These are phyloP conservation scores for Trametes hirsuta DNA, from an alignment of 1,284 basidiomycete species.

Conservation along the genomic window DNA sequence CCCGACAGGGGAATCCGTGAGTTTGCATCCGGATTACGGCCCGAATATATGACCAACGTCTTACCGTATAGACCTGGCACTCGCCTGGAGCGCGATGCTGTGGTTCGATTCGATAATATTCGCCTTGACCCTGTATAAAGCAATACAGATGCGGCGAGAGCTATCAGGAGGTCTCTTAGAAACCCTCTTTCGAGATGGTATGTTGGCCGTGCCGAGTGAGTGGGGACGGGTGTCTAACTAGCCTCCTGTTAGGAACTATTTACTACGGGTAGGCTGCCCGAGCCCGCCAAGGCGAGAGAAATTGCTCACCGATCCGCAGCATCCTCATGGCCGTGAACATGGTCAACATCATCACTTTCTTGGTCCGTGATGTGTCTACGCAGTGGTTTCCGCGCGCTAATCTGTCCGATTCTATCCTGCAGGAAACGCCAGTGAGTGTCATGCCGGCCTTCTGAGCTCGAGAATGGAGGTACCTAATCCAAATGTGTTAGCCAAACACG, in stretches of 20 bases:
- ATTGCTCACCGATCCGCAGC: not conserved
- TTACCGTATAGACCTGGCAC: conserved; percentile 7
- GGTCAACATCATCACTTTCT: conserved; percentile 16
- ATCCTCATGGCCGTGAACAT: conserved; percentile 17
- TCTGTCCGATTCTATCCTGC: not conserved
- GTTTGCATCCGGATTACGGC: not conserved
- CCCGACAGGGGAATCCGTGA: conserved; percentile 18
- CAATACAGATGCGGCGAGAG: conserved; percentile 15
- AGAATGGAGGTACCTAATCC: not conserved
- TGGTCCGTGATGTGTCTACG: not conserved
- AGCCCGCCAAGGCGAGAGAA: no score
- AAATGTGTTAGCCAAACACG: conserved; percentile 2
- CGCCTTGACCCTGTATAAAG: conserved; percentile 19
- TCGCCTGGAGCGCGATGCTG: conserved; percentile 23
- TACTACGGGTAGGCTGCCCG: conserved; percentile 9
- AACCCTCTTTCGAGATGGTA: conserved; percentile 23
- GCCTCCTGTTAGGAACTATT: conserved; percentile 1
- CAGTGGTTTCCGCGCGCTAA: not conserved
- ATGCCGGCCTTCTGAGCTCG: not conserved
- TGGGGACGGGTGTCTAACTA: not conserved
- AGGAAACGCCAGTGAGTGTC: conserved; percentile 10
- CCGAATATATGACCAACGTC: not conserved
- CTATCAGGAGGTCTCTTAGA: conserved; percentile 11
- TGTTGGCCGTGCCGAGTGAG: not conserved
- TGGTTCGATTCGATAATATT: conserved; percentile 26